These are phyloP conservation scores for Papilionanthe hybrid DNA, from an alignment of 116 monocot species.

Conservation along the genomic window DNA sequence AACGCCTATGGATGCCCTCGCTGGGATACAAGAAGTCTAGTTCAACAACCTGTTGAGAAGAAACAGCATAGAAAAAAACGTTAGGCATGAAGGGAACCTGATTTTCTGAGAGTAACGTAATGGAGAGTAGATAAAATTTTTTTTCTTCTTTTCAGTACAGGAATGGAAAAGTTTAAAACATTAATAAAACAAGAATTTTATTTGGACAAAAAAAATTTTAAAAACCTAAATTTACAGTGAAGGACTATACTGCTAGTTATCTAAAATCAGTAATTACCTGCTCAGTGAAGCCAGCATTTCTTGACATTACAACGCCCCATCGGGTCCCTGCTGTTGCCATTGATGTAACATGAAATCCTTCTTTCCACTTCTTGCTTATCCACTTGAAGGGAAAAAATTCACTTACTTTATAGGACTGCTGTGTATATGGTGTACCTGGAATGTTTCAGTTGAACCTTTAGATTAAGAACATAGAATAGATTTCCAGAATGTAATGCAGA, in stretches of 20 bases:
- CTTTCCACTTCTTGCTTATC: conserved; percentile 91
- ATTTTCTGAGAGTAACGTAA: not conserved
- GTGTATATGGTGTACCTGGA: conserved; percentile 68
- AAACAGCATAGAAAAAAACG: conserved; percentile 6
- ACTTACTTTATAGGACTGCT: conserved; percentile 86
- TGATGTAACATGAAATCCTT: conserved; percentile 82
- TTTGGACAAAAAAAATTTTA: no score
- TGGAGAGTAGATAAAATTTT: not conserved
- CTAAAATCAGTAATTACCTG: conserved; percentile 41
- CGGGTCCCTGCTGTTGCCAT: conserved; percentile 70
- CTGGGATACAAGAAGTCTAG: conserved; percentile 80
- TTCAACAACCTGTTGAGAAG: conserved; percentile 53
- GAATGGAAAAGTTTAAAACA: no score
- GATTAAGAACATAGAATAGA: not conserved
- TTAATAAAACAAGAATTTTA: no score
- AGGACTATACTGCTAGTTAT: not conserved
- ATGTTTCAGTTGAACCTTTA: not conserved
- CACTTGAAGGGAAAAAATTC: conserved; percentile 87
- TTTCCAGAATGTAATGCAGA: not conserved
- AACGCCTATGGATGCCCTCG: conserved; percentile 78
- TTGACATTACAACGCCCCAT: conserved; percentile 93
- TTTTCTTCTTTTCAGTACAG: not conserved
- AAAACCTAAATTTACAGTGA: no score
- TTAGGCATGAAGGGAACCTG: not conserved
- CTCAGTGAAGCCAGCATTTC: conserved; percentile 75